Base-by-base conservation (phyloP, 2,329 filamentous ascomycete species). In the Leptographium lundbergii region DNA sequence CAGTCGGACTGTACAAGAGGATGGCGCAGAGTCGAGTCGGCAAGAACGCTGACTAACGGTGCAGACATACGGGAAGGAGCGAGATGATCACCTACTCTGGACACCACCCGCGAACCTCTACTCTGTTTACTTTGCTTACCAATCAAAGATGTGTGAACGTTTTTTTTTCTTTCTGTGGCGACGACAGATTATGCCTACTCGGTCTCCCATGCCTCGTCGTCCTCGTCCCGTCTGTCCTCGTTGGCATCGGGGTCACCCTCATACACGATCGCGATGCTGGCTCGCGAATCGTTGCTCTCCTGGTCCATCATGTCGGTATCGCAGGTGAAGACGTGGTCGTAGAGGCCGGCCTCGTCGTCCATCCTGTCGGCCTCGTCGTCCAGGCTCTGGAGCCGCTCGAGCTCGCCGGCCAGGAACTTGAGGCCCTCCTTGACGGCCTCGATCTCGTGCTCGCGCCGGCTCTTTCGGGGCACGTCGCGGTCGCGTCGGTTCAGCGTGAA, bases 181-280 rank as follows among this genome's bases (percentile, higher is more conserved):
- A 32, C 10, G 10, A 6, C 25, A 34, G 27, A 7, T 9, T 34
- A 34, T 19, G 51, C n/a, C 54, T 54, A 60, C 39, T 57, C 59
- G n/a, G 59, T 57, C 42, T 58, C 56, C 59, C 59, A 60, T 1
- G 42, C 56, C 25, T 57, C 55, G 34, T 56, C 56, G 25, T 57
- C 59, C 25, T 51, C 56, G 7, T 42, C 39, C 48, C 3, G 27
- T 3, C 10, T 24, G 22, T 52, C 22, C 2, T 48, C 34, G 6
- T 13, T 24, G 36, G 13, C 54, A n/a, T 56, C 47, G 42, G 24
- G 50, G 42, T 27, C 17, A 32, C 51, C 42, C 2, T 54, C 34
- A 25, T 57, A 57, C 9, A 53, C 39, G 6, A 60, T 53, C 32
- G 58, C 55, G 55, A 60, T 45, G 17, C n/a, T 39, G 22, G 55